Evolutionary conservation across 2,329 filamentous ascomycete species (phyloP).

Genomic region (Trichoderma sp.): DNA sequence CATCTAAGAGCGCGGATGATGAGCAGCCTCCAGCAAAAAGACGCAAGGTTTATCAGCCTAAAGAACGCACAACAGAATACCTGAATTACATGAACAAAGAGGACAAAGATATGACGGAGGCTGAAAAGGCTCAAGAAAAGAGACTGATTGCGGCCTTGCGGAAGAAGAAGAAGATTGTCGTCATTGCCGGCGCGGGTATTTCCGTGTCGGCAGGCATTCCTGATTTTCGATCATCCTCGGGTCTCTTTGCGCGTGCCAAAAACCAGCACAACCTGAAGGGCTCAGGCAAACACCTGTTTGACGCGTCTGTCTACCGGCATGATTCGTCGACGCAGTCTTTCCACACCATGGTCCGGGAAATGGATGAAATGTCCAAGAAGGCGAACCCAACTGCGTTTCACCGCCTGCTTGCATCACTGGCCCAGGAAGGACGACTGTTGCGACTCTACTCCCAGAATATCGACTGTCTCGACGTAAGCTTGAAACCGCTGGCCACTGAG

Average conservation of each 20-base stretch:
- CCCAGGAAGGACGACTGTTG: slow-evolving; percentile 79
- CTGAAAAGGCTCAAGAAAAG: slow-evolving; percentile 57
- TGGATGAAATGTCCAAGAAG: slow-evolving; percentile 72
- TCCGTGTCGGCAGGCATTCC: slow-evolving; percentile 96
- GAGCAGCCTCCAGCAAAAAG: slow-evolving; percentile 72
- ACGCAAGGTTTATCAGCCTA: slow-evolving; percentile 59
- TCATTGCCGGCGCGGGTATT: slow-evolving; percentile 94
- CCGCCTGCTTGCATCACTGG: slow-evolving; percentile 85
- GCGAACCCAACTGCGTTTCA: slow-evolving; percentile 87
- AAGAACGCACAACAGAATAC: slow-evolving; percentile 73
- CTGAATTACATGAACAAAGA: slow-evolving; percentile 62
- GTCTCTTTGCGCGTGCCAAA: slow-evolving; percentile 81
- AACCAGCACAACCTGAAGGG: slow-evolving; percentile 82
- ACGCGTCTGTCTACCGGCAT: slow-evolving; percentile 95
- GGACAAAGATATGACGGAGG: slow-evolving; percentile 45
- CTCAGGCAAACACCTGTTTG: slow-evolving; percentile 93
- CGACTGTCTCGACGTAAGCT: slow-evolving; percentile 84
- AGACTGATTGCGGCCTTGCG: slow-evolving; percentile 71
- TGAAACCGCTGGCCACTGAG: slow-evolving; percentile 74
- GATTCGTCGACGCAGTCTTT: slow-evolving; percentile 85
- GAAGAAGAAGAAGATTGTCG: slow-evolving; percentile 93
- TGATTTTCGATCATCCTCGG: slow-evolving; percentile 89
- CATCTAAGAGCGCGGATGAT: slow-evolving; percentile 43
- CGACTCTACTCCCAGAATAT: slow-evolving; percentile 97
- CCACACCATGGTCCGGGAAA: slow-evolving; percentile 90